Base-by-base conservation (phyloP, 306 rosid species). In the Corylus americana region DNA sequence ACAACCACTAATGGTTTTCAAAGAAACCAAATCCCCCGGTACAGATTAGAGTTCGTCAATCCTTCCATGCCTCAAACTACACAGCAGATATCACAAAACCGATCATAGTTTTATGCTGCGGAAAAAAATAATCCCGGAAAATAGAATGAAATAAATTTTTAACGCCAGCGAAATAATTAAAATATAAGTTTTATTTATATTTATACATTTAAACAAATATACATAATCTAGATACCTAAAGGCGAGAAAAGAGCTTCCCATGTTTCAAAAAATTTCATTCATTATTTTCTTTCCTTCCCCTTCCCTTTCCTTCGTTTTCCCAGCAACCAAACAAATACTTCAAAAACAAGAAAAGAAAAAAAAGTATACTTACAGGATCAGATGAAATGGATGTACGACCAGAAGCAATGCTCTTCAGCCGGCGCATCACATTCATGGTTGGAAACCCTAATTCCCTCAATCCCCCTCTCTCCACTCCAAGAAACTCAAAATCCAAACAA, bases 331-430 rank as follows among this genome's bases (percentile, higher is more conserved):
- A 49, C 74, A 76, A 75, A 51, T 70, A 70, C 16, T 66, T 49
- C 11, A 3, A 49, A 49, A 11, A 12, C 1, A 47, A 14, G 7
- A 80, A 48, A 0, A n/a, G 22, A 12, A 71, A 31, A 22, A 59
- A 68, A 58, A 48, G 50, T 1, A 2, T 54, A 79, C 97, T 88
- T 81, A 96, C 99, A 73, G 94, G 96, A 71, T 96, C 99, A 67
- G 99, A 91, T 14, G 98, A 93, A 86, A 96, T 55, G 17, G 99
- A 96, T 72, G 90, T 84, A 71, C 98, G 87, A 37, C 99, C 99
- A 48, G 99, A 93, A 71, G 99, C 94, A 91, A 96, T 91, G 97
- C 97, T 96, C 80, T 93, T 96, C 72, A 96, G 89, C 84, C 98
- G 87, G 80, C 99, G 91, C 99, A 96, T 91, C 98, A 94, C 90